These are phyloP conservation scores for Fragaria iinumae DNA, from an alignment of 306 rosid genomes.

Conservation along the genomic window DNA sequence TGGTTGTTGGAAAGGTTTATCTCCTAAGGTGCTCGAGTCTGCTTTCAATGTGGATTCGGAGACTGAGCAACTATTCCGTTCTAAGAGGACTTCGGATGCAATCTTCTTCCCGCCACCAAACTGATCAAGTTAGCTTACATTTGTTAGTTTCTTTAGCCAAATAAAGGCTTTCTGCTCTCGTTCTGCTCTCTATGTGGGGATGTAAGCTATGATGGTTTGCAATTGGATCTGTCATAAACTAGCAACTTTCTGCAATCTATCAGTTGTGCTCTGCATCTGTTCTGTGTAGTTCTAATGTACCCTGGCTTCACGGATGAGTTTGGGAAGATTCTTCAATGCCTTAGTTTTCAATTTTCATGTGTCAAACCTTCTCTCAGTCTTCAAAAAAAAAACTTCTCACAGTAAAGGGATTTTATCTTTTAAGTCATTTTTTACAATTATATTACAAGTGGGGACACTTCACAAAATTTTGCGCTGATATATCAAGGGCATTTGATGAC, in stretches of 20 bases:
- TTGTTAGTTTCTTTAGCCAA: slow-evolving; percentile 10
- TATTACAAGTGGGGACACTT: no score
- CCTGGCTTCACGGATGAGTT: not conserved
- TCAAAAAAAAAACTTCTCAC: not conserved
- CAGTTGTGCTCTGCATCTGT: not conserved
- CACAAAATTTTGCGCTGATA: no score
- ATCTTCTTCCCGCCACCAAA: slow-evolving; percentile 86
- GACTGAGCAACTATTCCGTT: slow-evolving; percentile 59
- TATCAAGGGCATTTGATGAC: no score
- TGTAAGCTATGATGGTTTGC: not conserved
- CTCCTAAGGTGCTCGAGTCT: slow-evolving; percentile 65
- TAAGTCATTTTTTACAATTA: not conserved
- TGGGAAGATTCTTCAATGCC: not conserved
- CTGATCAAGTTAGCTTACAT: slow-evolving; percentile 16
- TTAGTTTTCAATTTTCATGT: not conserved
- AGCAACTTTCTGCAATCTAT: not conserved
- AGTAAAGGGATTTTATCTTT: not conserved
- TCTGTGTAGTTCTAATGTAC: not conserved
- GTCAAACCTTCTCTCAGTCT: not conserved
- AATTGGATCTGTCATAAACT: slow-evolving; percentile 1
- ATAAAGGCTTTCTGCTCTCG: slow-evolving; percentile 8
- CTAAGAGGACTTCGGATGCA: slow-evolving; percentile 70
- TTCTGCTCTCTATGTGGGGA: not conserved
- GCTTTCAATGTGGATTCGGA: slow-evolving; percentile 68
- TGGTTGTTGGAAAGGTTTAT: slow-evolving; percentile 76